phyloP scores from a whole-genome alignment of 2,329 filamentous ascomycete species.

The Cylindrodendrum hubeiense region DNA sequence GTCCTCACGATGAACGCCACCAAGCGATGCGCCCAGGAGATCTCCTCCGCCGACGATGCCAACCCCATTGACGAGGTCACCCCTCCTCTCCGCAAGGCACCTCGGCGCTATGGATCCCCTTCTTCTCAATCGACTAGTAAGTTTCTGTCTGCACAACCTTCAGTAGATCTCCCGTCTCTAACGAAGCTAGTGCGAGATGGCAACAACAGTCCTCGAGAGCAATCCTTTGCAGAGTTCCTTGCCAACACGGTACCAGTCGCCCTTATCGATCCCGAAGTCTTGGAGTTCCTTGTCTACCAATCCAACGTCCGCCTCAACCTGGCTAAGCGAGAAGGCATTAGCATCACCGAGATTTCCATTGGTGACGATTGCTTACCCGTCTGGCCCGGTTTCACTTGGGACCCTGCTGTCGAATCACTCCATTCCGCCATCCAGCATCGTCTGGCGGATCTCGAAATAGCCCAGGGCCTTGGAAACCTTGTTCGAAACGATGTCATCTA shows the following conservation, averaged over 20 bases:
- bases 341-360: constrained; percentile 38
- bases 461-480: constrained; percentile 31
- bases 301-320: constrained; percentile 40
- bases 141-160: background rate
- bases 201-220: too few relatives aligned
- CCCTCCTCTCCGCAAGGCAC: background rate
- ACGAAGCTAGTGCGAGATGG: background rate
- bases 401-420: constrained; percentile 38
- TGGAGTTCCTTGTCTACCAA: constrained; percentile 33
- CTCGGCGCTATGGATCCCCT: background rate
- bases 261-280: constrained; percentile 39
- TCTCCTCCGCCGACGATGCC: background rate
- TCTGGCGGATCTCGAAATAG: constrained; percentile 33
- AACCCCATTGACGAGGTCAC: background rate
- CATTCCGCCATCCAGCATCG: constrained; percentile 43
- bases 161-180: background rate
- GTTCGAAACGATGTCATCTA: constrained; percentile 37
- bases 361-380: constrained; percentile 47
- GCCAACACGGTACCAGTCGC: constrained; percentile 32
- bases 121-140: background rate
- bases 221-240: constrained; percentile 27
- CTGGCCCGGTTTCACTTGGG: constrained; percentile 44
- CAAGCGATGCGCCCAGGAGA: background rate
- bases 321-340: constrained; percentile 32
- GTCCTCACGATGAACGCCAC: background rate